These are phyloP conservation scores for Solidago caesia DNA, from an alignment of 129 eudicot species.

Conservation along the genomic window DNA sequence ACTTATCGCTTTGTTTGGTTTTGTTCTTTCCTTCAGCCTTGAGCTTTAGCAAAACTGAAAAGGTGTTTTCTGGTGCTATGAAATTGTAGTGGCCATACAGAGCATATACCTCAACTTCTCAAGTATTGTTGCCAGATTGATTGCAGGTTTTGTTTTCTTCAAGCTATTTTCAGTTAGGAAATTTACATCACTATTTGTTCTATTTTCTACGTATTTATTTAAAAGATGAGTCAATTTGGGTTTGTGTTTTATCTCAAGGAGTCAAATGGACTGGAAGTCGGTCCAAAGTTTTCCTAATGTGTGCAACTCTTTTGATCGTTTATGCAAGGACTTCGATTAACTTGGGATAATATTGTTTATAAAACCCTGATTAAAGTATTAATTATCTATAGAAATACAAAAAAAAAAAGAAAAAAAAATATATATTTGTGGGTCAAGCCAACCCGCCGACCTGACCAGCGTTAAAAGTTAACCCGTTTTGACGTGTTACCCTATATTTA, in stretches of 20 bases:
- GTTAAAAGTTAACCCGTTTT: not conserved
- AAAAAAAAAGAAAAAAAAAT: not conserved
- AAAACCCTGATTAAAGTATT: not conserved
- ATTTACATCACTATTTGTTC: not conserved
- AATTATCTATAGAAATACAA: not conserved
- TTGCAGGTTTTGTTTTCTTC: slow-evolving; percentile 62
- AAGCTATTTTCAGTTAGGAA: not conserved
- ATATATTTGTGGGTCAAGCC: not conserved
- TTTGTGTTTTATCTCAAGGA: not conserved
- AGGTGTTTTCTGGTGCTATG: slow-evolving; percentile 4
- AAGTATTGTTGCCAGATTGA: slow-evolving; percentile 86
- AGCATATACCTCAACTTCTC: slow-evolving; percentile 68
- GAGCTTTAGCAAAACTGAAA: not conserved
- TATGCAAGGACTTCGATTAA: not conserved
- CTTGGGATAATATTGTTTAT: not conserved
- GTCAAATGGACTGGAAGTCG: not conserved
- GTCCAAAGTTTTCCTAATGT: not conserved
- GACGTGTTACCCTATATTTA: not conserved
- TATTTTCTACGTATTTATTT: not conserved
- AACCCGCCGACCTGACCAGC: not conserved
- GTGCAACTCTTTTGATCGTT: not conserved
- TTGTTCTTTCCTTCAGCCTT: not conserved
- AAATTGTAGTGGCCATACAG: slow-evolving; percentile 72
- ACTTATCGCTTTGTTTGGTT: not conserved
- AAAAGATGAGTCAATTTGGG: not conserved